Percentiles rank a stretch among this genome's conserved stretches.
Conservation (phyloP, 495 filamentous ascomycete species). For the Neurospora hispaniola region DNA sequence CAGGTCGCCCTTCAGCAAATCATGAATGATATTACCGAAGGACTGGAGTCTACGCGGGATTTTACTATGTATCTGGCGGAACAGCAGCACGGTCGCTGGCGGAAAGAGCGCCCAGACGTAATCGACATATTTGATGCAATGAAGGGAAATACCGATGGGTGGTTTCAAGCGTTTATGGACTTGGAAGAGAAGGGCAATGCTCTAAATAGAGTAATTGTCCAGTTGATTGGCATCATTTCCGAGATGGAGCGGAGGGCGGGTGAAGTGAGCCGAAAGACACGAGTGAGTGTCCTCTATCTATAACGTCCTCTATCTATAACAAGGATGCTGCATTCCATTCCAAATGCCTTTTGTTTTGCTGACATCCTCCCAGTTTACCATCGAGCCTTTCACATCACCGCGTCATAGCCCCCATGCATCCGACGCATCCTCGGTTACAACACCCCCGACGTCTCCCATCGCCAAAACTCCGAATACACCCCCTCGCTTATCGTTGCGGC, state of each 20-base stretch:
- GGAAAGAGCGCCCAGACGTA: slow-evolving; percentile 37
- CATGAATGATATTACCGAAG: slow-evolving; percentile 67
- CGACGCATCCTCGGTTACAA: slow-evolving; percentile 16
- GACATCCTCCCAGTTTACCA: slow-evolving; percentile 10
- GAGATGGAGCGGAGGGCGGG: slow-evolving; percentile 73
- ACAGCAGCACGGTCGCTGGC: slow-evolving; percentile 49
- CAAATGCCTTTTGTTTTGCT: neutral
- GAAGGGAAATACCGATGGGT: slow-evolving; percentile 79
- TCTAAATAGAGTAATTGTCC: slow-evolving; percentile 50
- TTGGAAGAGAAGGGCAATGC: slow-evolving; percentile 53
- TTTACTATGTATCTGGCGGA: slow-evolving; percentile 64
- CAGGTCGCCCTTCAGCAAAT: slow-evolving; percentile 61
- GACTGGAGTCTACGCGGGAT: slow-evolving; percentile 62
- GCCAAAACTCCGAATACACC: slow-evolving; percentile 17
- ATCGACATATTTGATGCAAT: slow-evolving; percentile 65
- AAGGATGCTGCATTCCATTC: neutral
- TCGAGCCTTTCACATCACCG: slow-evolving; percentile 14
- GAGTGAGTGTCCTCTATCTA: slow-evolving; percentile 26
- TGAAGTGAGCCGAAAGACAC: slow-evolving; percentile 55
- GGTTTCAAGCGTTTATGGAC: slow-evolving; percentile 62
- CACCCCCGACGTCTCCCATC: slow-evolving; percentile 17
- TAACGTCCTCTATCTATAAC: neutral
- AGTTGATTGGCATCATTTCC: slow-evolving; percentile 53
- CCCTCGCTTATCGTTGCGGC: slow-evolving; percentile 22
- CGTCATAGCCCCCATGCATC: slow-evolving; percentile 18